phyloP scores from a whole-genome alignment of 169 alveolate genomes.

The Plasmodium knowlesi region DNA sequence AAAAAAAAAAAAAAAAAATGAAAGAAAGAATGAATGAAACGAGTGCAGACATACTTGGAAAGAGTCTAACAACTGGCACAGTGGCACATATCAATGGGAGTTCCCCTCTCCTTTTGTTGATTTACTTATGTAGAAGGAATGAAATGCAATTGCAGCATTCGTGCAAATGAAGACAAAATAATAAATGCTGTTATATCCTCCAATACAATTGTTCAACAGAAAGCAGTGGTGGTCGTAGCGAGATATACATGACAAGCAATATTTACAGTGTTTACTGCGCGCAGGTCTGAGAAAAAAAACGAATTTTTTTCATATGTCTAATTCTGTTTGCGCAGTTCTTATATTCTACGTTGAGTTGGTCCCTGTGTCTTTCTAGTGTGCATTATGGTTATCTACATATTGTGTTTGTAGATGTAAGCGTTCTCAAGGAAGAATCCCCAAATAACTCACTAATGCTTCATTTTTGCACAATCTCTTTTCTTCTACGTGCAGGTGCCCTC shows the following conservation, averaged over 20 bases:
- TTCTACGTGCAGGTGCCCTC: not conserved
- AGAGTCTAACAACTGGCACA: not conserved
- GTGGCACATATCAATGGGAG: not conserved
- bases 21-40: not conserved
- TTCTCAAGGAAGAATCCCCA: not conserved
- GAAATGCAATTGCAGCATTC: conserved; percentile 12
- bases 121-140: conserved; percentile 35
- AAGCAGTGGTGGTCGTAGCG: conserved; percentile 69
- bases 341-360: not conserved
- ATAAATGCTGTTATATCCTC: conserved; percentile 43
- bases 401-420: not conserved
- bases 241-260: conserved; percentile 57
- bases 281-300: conserved; percentile 40
- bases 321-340: not conserved
- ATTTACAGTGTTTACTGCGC: conserved; percentile 57
- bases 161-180: conserved; percentile 9
- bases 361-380: not conserved
- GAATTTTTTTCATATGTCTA: not conserved
- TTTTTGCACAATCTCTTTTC: not conserved
- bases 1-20: not conserved
- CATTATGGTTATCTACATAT: not conserved
- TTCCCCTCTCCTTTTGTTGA: not conserved
- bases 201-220: conserved; percentile 58
- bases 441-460: not conserved
- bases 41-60: not conserved